Evolutionary conservation across 768 basidiomycete genomes (phyloP).

Genomic region (Tricholoma furcatifolium): DNA sequence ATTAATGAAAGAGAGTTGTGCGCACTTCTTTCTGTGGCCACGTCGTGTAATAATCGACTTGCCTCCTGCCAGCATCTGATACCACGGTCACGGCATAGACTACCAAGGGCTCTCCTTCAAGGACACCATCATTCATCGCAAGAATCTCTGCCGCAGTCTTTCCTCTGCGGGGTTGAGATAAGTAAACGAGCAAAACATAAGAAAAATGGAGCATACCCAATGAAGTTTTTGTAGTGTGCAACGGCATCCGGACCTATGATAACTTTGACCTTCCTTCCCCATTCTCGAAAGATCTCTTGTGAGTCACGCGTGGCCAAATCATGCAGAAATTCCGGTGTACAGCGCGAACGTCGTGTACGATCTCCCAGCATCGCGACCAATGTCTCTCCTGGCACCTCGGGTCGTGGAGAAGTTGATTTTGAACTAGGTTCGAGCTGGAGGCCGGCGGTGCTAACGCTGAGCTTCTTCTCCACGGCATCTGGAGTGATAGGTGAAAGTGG

Average conservation of each 20-base stretch:
- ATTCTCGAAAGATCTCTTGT: conserved; percentile 26
- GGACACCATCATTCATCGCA: conserved; percentile 11
- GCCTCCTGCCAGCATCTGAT: conserved; percentile 37
- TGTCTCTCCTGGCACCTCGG: conserved; percentile 24
- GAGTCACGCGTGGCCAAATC: conserved; percentile 34
- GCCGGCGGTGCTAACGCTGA: conserved; percentile 12
- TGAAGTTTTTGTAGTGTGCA: conserved; percentile 38
- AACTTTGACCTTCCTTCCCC: conserved; percentile 38
- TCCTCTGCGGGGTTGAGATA: conserved; percentile 7
- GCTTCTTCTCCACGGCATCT: conserved; percentile 13
- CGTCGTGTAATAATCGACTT: conserved; percentile 51
- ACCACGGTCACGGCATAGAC: conserved; percentile 45
- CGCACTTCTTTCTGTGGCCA: conserved; percentile 44
- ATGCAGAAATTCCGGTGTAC: conserved; percentile 45
- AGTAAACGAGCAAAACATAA: not conserved
- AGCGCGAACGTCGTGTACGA: conserved; percentile 39
- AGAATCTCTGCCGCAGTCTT: conserved; percentile 15
- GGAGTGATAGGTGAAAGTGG: not conserved
- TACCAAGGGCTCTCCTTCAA: conserved; percentile 27
- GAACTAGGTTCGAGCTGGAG: conserved; percentile 8
- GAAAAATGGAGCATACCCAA: conserved; percentile 29
- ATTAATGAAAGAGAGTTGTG: not conserved
- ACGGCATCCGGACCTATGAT: conserved; percentile 41
- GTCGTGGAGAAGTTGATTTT: conserved; percentile 12
- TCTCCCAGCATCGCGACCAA: conserved; percentile 34